phyloP scores from a whole-genome alignment of 345 rosid species.

The Euphorbia peplus region DNA sequence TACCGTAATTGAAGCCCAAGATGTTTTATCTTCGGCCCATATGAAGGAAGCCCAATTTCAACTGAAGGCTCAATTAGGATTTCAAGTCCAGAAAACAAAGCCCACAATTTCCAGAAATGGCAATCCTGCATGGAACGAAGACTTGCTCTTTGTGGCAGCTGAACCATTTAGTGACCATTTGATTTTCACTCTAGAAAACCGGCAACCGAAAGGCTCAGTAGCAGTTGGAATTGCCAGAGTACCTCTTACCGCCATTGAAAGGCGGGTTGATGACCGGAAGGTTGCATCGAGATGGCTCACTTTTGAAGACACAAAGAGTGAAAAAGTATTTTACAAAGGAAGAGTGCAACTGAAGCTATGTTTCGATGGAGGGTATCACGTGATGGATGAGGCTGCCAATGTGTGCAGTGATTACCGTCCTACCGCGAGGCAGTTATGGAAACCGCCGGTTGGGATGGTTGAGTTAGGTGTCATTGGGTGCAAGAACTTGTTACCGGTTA shows the following conservation, averaged over 20 bases:
- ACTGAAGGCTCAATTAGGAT: conserved; percentile 69
- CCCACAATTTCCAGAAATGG: conserved; percentile 52
- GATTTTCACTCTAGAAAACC: conserved; percentile 51
- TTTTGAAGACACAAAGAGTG: conserved; percentile 48
- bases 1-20: conserved; percentile 74
- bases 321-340: conserved; percentile 56
- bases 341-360: conserved; percentile 73
- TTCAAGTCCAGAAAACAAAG: conserved; percentile 72
- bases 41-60: conserved; percentile 55
- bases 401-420: conserved; percentile 84
- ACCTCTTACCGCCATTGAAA: conserved; percentile 50
- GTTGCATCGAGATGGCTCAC: conserved; percentile 68
- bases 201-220: conserved; percentile 50
- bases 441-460: conserved; percentile 66
- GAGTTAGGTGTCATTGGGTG: conserved; percentile 84
- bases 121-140: conserved; percentile 80
- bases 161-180: conserved; percentile 69
- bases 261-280: conserved; percentile 83
- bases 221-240: conserved; percentile 45
- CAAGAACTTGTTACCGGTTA: conserved; percentile 74
- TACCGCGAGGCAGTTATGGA: conserved; percentile 91
- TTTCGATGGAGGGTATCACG: conserved; percentile 94
- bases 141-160: conserved; percentile 69
- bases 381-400: conserved; percentile 88
- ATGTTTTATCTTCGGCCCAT: conserved; percentile 40